A percentile compares a stretch with the other conserved stretches of the same genome.
phyloP scores from a whole-genome alignment of 352 stramenopile species.

The Elongisporangium anandrum region DNA sequence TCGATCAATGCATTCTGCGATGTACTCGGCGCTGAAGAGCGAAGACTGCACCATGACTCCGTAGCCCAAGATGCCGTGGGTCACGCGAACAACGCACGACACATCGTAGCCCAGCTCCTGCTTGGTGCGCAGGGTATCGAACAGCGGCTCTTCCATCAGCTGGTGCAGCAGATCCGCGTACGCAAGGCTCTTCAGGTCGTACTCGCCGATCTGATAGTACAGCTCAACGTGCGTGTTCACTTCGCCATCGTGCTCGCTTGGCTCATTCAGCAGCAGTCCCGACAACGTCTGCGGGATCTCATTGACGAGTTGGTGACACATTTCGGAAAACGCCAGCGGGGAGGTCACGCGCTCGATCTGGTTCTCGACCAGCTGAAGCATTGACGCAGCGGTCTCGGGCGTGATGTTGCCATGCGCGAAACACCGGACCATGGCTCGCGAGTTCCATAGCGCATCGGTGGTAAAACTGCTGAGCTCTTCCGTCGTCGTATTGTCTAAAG shows the following conservation, averaged over 20 bases:
- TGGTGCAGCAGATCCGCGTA: conserved; percentile 82
- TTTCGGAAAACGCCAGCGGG: conserved; percentile 18
- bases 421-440: conserved; percentile 39
- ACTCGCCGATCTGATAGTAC: conserved; percentile 84
- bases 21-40: conserved; percentile 59
- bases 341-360: conserved; percentile 30
- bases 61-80: conserved; percentile 78
- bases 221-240: conserved; percentile 82
- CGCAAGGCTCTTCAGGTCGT: conserved; percentile 55
- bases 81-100: conserved; percentile 80
- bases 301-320: conserved; percentile 51
- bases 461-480: conserved; percentile 37
- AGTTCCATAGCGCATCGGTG: conserved; percentile 38
- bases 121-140: conserved; percentile 85
- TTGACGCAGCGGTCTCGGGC: conserved; percentile 16
- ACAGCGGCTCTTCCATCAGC: conserved; percentile 88
- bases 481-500: conserved; percentile 34
- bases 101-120: conserved; percentile 88
- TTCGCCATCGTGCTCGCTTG: conserved; percentile 68
- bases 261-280: conserved; percentile 51
- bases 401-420: conserved; percentile 79
- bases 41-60: conserved; percentile 84
- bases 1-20: conserved; percentile 54
- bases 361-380: conserved; percentile 38
- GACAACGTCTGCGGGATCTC: conserved; percentile 34